A percentile compares a stretch with the other conserved stretches of the same genome.
Conservation (phyloP, 176 grass and related monocot species). For the Bolboschoenus planiculmis region DNA sequence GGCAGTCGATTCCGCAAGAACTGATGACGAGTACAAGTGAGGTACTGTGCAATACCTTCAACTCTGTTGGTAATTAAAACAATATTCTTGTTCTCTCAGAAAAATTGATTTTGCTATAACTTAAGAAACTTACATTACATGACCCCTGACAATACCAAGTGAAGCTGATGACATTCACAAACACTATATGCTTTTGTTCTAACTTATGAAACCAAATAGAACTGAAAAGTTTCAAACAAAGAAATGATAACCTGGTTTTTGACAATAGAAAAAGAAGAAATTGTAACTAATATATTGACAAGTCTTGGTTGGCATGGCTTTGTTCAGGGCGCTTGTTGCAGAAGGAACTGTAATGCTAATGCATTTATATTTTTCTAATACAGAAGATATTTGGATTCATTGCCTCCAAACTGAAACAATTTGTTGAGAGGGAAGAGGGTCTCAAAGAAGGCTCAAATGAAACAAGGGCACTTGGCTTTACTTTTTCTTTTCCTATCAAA, state of each 20-base stretch:
- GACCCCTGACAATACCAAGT: not conserved
- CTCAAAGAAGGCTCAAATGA: slow-evolving; percentile 19
- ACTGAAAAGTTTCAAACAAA: not conserved
- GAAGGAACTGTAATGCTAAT: not conserved
- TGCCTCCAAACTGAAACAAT: slow-evolving; percentile 52
- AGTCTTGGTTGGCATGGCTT: not conserved
- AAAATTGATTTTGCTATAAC: not conserved
- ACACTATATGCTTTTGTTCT: not conserved
- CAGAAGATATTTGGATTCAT: slow-evolving; percentile 79
- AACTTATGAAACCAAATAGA: not conserved
- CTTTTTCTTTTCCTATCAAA: slow-evolving; percentile 87
- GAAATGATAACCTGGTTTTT: not conserved
- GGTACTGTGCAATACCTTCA: slow-evolving; percentile 33
- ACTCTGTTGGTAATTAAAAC: not conserved
- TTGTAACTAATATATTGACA: not conserved
- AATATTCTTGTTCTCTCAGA: not conserved
- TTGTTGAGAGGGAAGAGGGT: slow-evolving; percentile 53
- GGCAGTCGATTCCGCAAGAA: slow-evolving; percentile 50
- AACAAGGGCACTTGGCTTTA: slow-evolving; percentile 66
- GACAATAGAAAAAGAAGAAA: not conserved
- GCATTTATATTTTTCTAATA: slow-evolving; percentile 17
- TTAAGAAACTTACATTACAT: not conserved
- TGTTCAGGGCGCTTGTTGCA: not conserved
- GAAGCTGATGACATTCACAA: not conserved
- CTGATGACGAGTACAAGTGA: slow-evolving; percentile 58